phyloP scores from a whole-genome alignment of 495 filamentous ascomycete genomes.

The Penicilliopsis zonata region DNA sequence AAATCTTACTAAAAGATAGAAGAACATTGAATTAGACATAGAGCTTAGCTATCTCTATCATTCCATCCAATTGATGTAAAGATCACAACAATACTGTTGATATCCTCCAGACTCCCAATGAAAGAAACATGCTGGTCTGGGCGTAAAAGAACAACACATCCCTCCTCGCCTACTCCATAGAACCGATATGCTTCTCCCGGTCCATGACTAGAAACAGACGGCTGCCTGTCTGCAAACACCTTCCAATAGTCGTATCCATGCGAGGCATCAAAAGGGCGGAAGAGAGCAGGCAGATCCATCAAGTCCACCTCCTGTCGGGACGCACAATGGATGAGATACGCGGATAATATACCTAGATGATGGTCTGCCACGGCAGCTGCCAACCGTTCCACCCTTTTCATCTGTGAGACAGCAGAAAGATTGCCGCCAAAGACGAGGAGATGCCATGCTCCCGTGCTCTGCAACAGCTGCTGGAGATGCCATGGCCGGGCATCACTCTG shows the following conservation, averaged over 20 bases:
- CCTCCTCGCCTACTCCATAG: constrained; percentile 44
- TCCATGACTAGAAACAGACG: constrained; percentile 50
- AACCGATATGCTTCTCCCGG: constrained; percentile 47
- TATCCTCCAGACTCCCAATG: constrained; percentile 44
- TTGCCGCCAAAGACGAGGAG: constrained; percentile 53
- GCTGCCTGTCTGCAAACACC: constrained; percentile 50
- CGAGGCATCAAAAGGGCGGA: constrained; percentile 38
- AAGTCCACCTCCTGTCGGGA: constrained; percentile 35
- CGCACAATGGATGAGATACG: constrained; percentile 43
- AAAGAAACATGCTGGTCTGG: constrained; percentile 55
- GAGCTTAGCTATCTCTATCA: too few relatives aligned
- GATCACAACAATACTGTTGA: too few relatives aligned
- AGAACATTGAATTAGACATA: too few relatives aligned
- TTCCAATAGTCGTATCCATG: constrained; percentile 52
- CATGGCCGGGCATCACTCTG: constrained; percentile 44
- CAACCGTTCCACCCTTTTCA: neutral
- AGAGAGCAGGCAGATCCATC: constrained; percentile 41
- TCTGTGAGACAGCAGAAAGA: constrained; percentile 24
- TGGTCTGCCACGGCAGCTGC: neutral
- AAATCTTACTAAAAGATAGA: too few relatives aligned
- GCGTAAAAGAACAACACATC: constrained; percentile 43
- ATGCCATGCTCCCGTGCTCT: constrained; percentile 43
- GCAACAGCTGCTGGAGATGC: constrained; percentile 36
- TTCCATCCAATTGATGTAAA: too few relatives aligned
- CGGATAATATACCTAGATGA: constrained; percentile 50